A percentile compares a stretch with the other conserved stretches of the same genome.
Evolutionary conservation across 768 basidiomycete species (phyloP).

Genomic region (Chalciporus sphaerocephalus): DNA sequence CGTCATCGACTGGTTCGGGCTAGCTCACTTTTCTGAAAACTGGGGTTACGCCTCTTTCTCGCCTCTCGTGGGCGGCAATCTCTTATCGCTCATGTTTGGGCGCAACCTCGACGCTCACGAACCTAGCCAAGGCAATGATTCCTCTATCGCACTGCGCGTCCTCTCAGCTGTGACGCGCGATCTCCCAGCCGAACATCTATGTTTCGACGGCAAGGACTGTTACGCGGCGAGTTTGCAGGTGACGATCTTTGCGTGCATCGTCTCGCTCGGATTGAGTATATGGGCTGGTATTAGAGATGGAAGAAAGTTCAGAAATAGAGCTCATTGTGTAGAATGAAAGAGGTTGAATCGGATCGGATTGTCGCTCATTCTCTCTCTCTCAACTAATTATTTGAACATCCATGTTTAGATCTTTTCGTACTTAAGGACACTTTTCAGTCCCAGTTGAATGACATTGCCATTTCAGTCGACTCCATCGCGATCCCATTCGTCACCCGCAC

Average conservation of each 20-base stretch:
- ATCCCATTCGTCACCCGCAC: not conserved
- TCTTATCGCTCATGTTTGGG: slow-evolving; percentile 84
- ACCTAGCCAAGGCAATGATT: slow-evolving; percentile 6
- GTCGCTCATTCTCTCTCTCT: too few relatives aligned
- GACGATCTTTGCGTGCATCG: slow-evolving; percentile 34
- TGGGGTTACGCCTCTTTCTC: slow-evolving; percentile 77
- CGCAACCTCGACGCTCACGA: slow-evolving; percentile 73
- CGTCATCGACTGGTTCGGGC: slow-evolving; percentile 83
- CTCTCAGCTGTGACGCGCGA: slow-evolving; percentile 10
- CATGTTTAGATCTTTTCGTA: too few relatives aligned
- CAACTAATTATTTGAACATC: too few relatives aligned
- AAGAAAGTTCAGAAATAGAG: slow-evolving; percentile 5
- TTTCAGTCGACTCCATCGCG: not conserved
- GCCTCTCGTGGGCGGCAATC: slow-evolving; percentile 73
- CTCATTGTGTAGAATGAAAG: not conserved
- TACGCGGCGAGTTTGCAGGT: slow-evolving; percentile 57
- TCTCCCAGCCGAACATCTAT: slow-evolving; percentile 39
- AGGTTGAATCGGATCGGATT: too few relatives aligned
- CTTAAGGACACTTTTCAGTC: too few relatives aligned
- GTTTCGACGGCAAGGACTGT: slow-evolving; percentile 54
- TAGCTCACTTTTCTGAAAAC: slow-evolving; percentile 78
- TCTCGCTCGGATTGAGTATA: slow-evolving; percentile 35
- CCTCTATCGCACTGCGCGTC: not conserved
- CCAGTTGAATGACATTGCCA: not conserved
- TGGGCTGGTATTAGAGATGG: slow-evolving; percentile 37